Evolutionary conservation across 257 asterid species (phyloP), one percentile per base, ranked within the genome.

Genomic region (Ligustrum vulgare): DNA sequence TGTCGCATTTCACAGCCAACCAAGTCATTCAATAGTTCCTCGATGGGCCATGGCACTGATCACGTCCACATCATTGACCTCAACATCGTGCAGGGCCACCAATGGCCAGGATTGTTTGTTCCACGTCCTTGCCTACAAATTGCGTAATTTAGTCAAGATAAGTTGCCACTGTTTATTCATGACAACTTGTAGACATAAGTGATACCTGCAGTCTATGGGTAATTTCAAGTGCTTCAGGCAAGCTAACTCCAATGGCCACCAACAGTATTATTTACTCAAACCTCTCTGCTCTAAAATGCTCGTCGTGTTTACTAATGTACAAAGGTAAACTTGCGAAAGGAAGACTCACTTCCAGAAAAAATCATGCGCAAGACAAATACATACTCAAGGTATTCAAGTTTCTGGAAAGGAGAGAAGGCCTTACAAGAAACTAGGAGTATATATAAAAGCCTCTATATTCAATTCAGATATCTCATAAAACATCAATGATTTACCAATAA

Each of bases 1-100:
- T 91, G 88, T 90, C 96, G 0, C 98, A 93, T 82, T 93, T 89
- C 88, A 91, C 97, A 0, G 94, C 98, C 10, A 93, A 93, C 41
- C 98, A 93, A 22, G 97, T 97, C 49, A 93, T 93, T 69, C 94
- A 83, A 10, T 41, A 41, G 47, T 39, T 12, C 45, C 13, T 8
- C 13, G 3, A 39, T 39, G n/a, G n/a, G n/a, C n/a, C n/a, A n/a
- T n/a, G 45, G 45, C 13, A 0, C 85, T 84, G 96, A 91, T 67
- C 90, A 85, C 77, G 96, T 91, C 80, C 98, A 93, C 89, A 81
- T 91, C 83, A 91, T 93, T 87, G 98, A 93, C 47, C 47, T 41
- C 47, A 41, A 41, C 85, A 86, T 93, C 78, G 89, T 93, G 96
- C 98, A 91, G 78, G 98, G 98, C 25, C 96, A 91, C 76, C 97